These are phyloP conservation scores for Erythrophleum ivorense DNA, from an alignment of 331 rosid species.

Conservation along the genomic window DNA sequence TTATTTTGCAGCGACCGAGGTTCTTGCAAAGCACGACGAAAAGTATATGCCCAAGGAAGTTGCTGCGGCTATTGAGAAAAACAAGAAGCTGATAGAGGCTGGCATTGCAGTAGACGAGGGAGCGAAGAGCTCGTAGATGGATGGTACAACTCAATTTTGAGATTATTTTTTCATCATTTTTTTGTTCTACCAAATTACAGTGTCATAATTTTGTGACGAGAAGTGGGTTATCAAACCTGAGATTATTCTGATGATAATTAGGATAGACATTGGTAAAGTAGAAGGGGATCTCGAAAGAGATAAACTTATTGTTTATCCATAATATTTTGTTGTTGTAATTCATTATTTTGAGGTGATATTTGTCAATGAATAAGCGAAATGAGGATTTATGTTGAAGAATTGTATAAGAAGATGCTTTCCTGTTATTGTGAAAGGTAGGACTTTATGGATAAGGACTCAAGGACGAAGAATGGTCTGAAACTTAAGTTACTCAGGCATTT, in stretches of 20 bases:
- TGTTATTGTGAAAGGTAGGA: not conserved
- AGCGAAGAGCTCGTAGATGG: conserved; percentile 42
- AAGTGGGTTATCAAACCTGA: conserved; percentile 27
- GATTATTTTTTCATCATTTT: not conserved
- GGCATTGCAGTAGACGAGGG: conserved; percentile 28
- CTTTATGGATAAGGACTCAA: not conserved
- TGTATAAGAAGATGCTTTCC: not conserved
- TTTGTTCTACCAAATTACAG: conserved; percentile 24
- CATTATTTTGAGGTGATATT: conserved; percentile 21
- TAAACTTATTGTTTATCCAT: conserved; percentile 35
- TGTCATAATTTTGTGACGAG: conserved; percentile 30
- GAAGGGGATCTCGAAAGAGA: conserved; percentile 14
- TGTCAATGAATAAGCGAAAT: conserved; percentile 29
- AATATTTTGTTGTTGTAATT: conserved; percentile 44
- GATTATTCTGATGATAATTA: conserved; percentile 36
- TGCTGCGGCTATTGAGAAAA: conserved; percentile 87
- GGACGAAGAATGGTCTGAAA: not conserved
- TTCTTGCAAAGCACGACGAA: conserved; percentile 94
- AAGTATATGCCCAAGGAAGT: conserved; percentile 91
- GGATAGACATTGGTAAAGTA: conserved; percentile 38
- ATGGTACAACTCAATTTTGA: conserved; percentile 40
- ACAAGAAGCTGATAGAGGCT: conserved; percentile 72
- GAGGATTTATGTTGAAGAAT: conserved; percentile 1
- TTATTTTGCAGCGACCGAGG: conserved; percentile 80
- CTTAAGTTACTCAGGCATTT: not conserved